Conservation (phyloP, 352 stramenopile species). For the Phytophthora brassicae region DNA sequence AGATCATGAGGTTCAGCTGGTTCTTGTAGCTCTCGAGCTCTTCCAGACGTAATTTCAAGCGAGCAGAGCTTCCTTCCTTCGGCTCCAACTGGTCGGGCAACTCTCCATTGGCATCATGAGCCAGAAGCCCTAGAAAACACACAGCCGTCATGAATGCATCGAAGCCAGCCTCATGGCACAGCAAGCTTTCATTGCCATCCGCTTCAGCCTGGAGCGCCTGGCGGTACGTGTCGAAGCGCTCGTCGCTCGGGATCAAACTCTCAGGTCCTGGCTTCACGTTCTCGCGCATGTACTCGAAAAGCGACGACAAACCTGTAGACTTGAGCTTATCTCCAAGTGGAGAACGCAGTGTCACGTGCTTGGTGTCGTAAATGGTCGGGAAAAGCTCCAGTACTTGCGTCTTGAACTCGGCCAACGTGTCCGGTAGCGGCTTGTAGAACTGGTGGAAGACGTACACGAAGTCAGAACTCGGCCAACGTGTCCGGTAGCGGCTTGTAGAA, state of each 20-base stretch:
- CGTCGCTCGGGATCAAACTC: constrained; percentile 53
- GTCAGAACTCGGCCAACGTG: constrained; percentile 69
- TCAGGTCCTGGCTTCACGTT: constrained; percentile 58
- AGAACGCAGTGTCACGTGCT: constrained; percentile 65
- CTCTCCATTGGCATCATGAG: constrained; percentile 55
- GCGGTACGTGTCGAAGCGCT: constrained; percentile 67
- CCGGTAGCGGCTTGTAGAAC: constrained; percentile 78
- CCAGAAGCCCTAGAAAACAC: constrained; percentile 72
- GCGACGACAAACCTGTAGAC: constrained; percentile 57
- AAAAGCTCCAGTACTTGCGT: constrained; percentile 66
- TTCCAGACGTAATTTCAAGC: constrained; percentile 39
- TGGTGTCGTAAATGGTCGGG: constrained; percentile 80
- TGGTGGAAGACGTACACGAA: constrained; percentile 83
- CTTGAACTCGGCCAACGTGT: constrained; percentile 74
- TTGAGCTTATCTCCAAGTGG: constrained; percentile 53
- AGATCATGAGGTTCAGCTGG: constrained; percentile 82
- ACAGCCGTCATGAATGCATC: constrained; percentile 86
- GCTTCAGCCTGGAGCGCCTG: constrained; percentile 52
- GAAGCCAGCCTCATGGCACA: constrained; percentile 86
- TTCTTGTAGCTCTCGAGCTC: constrained; percentile 67
- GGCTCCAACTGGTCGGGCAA: constrained; percentile 31
- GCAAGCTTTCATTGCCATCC: constrained; percentile 47
- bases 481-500: constrained; percentile 79
- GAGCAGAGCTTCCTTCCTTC: constrained; percentile 33
- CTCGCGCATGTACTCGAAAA: constrained; percentile 82